Evolutionary conservation across 768 basidiomycete genomes (phyloP).

Genomic region (Phanerochaete sordida): DNA sequence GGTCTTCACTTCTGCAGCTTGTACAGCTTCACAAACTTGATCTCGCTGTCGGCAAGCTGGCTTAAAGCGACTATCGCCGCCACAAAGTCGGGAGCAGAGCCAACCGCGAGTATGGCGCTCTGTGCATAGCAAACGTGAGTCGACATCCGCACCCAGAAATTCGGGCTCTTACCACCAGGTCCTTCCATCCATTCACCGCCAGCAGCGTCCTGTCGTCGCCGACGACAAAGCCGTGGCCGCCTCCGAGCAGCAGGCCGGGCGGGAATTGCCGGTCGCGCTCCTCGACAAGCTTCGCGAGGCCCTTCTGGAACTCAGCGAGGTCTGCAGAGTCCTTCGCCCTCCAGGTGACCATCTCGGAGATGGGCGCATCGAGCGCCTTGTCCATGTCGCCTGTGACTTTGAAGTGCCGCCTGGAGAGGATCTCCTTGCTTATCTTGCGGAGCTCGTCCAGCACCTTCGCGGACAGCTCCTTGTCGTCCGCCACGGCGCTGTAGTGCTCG

Average conservation of each 20-base stretch:
- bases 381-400: background rate
- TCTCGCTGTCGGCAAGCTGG: background rate
- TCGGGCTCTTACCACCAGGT: constrained; percentile 1
- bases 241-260: background rate
- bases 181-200: background rate
- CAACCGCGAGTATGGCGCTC: background rate
- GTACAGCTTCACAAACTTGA: background rate
- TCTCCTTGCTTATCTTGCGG: background rate
- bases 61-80: background rate
- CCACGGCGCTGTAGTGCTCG: constrained; percentile 12
- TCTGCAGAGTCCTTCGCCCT: background rate
- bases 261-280: background rate
- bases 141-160: background rate
- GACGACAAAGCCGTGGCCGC: constrained; percentile 1
- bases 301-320: background rate
- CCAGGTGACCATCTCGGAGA: constrained; percentile 2
- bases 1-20: too few species aligned
- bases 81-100: background rate
- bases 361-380: constrained; percentile 1
- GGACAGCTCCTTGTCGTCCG: constrained; percentile 12
- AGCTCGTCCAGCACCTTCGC: constrained; percentile 3
- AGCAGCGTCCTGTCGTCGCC: constrained; percentile 4
- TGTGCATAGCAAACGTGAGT: background rate
- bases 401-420: constrained; percentile 1
- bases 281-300: background rate